Conservation (phyloP, 177 flowering plant species). For the Vitis hybrid region DNA sequence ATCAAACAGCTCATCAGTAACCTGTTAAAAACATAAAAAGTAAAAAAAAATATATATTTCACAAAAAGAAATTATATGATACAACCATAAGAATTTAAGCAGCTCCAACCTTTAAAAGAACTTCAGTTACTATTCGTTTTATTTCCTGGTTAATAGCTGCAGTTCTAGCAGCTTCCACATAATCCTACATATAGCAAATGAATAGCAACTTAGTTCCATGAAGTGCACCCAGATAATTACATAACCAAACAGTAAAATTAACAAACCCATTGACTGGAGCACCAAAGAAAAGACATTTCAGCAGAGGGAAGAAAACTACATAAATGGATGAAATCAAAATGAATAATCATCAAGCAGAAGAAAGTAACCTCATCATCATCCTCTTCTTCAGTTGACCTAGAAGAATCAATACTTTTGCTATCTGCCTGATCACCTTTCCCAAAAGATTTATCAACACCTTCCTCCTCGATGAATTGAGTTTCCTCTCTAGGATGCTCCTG, state of each 20-base stretch:
- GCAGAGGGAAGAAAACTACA: not conserved
- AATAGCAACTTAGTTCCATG: not conserved
- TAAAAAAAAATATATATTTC: not conserved
- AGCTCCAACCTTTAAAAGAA: conserved; percentile 76
- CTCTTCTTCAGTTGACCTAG: conserved; percentile 78
- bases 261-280: not conserved
- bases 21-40: conserved; percentile 48
- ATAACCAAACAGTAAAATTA: not conserved
- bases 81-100: not conserved
- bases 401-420: conserved; percentile 67
- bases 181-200: conserved; percentile 54
- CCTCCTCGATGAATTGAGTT: conserved; percentile 56
- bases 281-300: not conserved
- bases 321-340: not conserved
- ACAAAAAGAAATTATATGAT: not conserved
- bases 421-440: conserved; percentile 60
- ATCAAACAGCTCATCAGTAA: conserved; percentile 95
- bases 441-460: conserved; percentile 44
- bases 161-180: conserved; percentile 72
- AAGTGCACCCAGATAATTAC: not conserved
- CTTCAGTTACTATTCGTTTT: conserved; percentile 90
- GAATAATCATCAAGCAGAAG: conserved; percentile 1
- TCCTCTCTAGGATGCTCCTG: conserved; percentile 49
- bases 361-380: conserved; percentile 78
- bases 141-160: conserved; percentile 93